A percentile compares a stretch with the other conserved stretches of the same genome.
Evolutionary conservation across 768 basidiomycete species (phyloP).

Genomic region (Favolaschia claudopus): DNA sequence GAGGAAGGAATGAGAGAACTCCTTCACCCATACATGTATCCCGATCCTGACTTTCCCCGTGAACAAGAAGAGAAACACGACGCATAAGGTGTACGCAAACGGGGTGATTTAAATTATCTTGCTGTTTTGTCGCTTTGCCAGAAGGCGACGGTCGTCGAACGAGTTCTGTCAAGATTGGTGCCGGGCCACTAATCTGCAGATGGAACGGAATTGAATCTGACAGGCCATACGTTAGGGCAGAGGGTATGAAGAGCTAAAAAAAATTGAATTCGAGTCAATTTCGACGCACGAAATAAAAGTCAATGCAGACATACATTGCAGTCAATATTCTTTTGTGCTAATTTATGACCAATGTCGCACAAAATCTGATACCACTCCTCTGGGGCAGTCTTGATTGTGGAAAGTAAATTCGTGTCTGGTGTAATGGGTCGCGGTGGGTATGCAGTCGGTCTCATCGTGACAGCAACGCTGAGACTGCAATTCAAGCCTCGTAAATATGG

Average conservation of each 20-base stretch:
- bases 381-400: conserved; percentile 49
- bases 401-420: conserved; percentile 43
- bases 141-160: conserved; percentile 3
- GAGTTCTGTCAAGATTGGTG: conserved; percentile 40
- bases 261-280: neutral
- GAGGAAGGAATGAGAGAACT: conserved; percentile 5
- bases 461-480: conserved; percentile 41
- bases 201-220: conserved; percentile 53
- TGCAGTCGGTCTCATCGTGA: conserved; percentile 44
- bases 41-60: neutral
- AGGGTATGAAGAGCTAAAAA: conserved; percentile 51
- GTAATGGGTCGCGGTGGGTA: conserved; percentile 47
- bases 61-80: neutral
- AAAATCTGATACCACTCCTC: conserved; percentile 54
- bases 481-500: neutral
- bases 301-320: conserved; percentile 49
- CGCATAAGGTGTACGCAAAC: conserved; percentile 14
- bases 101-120: neutral
- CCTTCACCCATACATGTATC: conserved; percentile 7
- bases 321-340: conserved; percentile 37
- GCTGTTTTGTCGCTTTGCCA: too few relatives aligned
- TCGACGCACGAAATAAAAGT: neutral
- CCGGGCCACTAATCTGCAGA: conserved; percentile 47
- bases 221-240: conserved; percentile 44
- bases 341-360: conserved; percentile 31